A percentile compares a stretch with the other conserved stretches of the same genome.
Conservation (phyloP, 1,284 basidiomycete species). For the Porogramme epimiltina region DNA sequence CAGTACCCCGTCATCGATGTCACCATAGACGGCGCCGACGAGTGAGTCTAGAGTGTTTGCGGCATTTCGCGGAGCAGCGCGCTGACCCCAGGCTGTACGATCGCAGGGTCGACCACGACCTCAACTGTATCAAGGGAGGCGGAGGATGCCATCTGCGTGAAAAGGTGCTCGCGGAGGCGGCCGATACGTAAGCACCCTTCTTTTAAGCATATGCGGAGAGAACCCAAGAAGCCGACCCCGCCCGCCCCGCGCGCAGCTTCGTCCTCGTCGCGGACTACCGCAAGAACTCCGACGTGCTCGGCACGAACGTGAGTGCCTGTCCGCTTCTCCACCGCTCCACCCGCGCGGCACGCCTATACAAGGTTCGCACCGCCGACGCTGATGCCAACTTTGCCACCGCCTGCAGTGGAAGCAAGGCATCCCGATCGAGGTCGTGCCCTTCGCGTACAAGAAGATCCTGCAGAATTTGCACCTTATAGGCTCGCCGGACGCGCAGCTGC, state of each 20-base stretch:
- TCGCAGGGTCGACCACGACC: constrained; percentile 76
- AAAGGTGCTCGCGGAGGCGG: constrained; percentile 96
- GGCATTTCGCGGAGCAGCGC: too few relatives aligned
- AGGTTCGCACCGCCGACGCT: constrained; percentile 1
- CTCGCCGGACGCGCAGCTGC: constrained; percentile 66
- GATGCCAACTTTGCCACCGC: neutral
- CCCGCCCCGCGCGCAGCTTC: constrained; percentile 53
- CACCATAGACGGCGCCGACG: constrained; percentile 96
- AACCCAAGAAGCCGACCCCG: too few relatives aligned
- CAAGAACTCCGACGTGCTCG: constrained; percentile 86
- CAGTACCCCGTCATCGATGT: constrained; percentile 92
- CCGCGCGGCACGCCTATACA: neutral
- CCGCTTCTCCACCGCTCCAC: neutral
- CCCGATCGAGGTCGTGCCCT: constrained; percentile 95
- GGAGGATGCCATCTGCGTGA: constrained; percentile 97
- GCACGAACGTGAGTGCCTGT: constrained; percentile 70
- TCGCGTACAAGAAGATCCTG: constrained; percentile 90
- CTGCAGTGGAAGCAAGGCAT: constrained; percentile 85
- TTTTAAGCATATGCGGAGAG: neutral
- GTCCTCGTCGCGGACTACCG: constrained; percentile 95
- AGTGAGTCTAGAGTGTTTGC: too few relatives aligned
- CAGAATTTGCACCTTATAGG: constrained; percentile 68
- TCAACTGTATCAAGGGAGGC: constrained; percentile 98
- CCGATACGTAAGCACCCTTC: constrained; percentile 65
- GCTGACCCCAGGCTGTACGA: too few relatives aligned